These are phyloP conservation scores for Kalanchoe fedtschenkoi DNA, from an alignment of 164 flowering plant species.

Conservation along the genomic window DNA sequence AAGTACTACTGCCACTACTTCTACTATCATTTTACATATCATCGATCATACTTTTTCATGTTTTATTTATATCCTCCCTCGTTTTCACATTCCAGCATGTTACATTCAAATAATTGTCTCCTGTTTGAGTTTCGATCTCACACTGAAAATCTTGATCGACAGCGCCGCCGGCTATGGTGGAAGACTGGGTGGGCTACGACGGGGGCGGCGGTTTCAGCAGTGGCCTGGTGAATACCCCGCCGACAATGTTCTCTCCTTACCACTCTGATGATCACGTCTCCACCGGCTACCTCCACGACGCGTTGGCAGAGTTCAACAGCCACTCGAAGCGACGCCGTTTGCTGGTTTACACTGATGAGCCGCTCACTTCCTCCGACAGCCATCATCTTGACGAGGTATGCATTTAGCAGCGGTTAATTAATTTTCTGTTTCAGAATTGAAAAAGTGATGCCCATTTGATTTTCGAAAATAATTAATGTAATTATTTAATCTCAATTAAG, in stretches of 20 bases:
- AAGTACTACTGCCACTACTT: constrained; percentile 15
- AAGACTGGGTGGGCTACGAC: no score
- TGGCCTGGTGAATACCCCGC: neutral
- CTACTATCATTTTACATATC: constrained; percentile 5
- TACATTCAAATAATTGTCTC: no score
- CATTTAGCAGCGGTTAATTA: neutral
- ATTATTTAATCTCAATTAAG: neutral
- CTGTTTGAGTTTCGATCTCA: no score
- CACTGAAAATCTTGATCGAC: no score
- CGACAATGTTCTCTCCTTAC: constrained; percentile 8
- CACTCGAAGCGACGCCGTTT: constrained; percentile 38
- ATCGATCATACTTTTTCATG: neutral
- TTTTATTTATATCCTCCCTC: no score
- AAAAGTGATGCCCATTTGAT: neutral
- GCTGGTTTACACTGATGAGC: constrained; percentile 7
- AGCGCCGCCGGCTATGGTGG: no score
- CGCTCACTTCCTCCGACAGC: neutral
- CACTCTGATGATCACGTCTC: constrained; percentile 25
- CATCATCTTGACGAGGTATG: constrained; percentile 16
- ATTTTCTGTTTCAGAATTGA: neutral
- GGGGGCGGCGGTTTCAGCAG: neutral
- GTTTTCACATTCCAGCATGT: neutral
- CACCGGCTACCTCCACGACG: constrained; percentile 64
- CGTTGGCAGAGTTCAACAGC: constrained; percentile 36
- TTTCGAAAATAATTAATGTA: no score